Conservation (phyloP, 73 alveolate species). For the Paramecium octaurelia region DNA sequence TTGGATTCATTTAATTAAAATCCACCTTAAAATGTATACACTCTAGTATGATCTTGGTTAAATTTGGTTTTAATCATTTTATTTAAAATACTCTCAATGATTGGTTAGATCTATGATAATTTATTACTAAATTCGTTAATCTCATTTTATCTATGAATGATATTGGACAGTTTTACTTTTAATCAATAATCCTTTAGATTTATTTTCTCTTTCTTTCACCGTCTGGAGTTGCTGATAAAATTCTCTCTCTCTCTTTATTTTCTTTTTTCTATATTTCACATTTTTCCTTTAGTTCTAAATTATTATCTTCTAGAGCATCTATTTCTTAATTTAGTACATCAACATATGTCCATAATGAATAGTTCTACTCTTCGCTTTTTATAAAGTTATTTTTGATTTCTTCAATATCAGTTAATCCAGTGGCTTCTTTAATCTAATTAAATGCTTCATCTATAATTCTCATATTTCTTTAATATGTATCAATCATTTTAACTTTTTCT, state of each 20-base stretch:
- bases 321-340: slow-evolving; percentile 60
- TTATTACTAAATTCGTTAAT: not conserved
- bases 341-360: slow-evolving; percentile 60
- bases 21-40: slow-evolving; percentile 51
- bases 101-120: slow-evolving; percentile 13
- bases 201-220: slow-evolving; percentile 51
- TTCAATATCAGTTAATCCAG: slow-evolving; percentile 59
- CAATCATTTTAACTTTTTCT: slow-evolving; percentile 61
- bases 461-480: slow-evolving; percentile 58
- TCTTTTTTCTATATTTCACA: slow-evolving; percentile 42
- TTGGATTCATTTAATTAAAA: slow-evolving; percentile 53
- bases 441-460: slow-evolving; percentile 62
- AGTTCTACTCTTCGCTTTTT: slow-evolving; percentile 58
- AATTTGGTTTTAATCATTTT: not conserved
- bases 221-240: slow-evolving; percentile 58
- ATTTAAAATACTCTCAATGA: not conserved
- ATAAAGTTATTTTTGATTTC: slow-evolving; percentile 57
- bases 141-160: not conserved
- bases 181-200: slow-evolving; percentile 22
- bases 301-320: slow-evolving; percentile 48
- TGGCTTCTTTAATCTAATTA: slow-evolving; percentile 60
- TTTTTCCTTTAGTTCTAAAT: slow-evolving; percentile 37
- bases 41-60: slow-evolving; percentile 19
- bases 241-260: slow-evolving; percentile 45
- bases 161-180: not conserved